Conservation (phyloP, 768 basidiomycete species). For the Naganishia vaughanmartiniae region DNA sequence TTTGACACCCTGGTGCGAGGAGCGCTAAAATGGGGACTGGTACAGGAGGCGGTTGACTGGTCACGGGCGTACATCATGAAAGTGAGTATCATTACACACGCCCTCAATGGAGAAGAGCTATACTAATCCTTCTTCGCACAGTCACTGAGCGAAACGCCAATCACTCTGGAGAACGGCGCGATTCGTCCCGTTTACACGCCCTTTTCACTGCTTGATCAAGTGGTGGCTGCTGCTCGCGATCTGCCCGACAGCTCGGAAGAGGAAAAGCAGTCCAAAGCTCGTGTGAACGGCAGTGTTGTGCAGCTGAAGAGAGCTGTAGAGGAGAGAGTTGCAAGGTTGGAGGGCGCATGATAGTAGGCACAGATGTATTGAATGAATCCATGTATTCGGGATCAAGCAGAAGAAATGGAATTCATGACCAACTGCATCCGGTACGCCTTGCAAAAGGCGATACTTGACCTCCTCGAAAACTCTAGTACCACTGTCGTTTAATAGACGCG, state of each 20-base stretch:
- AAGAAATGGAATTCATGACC: no score
- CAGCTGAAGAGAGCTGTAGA: conserved; percentile 2
- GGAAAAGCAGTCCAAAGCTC: background rate
- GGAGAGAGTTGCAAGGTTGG: background rate
- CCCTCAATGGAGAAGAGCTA: background rate
- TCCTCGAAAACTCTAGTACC: no score
- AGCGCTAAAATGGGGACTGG: conserved; percentile 72
- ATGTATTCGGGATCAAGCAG: background rate
- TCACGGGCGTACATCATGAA: conserved; percentile 69
- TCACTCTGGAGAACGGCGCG: conserved; percentile 6
- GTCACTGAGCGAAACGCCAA: background rate
- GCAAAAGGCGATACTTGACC: no score
- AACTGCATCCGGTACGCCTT: no score
- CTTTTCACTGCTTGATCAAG: conserved; percentile 27
- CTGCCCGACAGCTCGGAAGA: background rate
- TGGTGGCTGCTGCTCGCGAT: conserved; percentile 19
- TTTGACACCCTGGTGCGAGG: conserved; percentile 74
- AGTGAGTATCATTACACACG: conserved; percentile 55
- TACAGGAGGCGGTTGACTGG: conserved; percentile 73
- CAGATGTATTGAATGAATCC: background rate
- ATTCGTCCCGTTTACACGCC: conserved; percentile 26
- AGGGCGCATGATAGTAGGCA: background rate
- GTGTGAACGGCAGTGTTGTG: background rate
- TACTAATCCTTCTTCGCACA: background rate
- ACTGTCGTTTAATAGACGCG: no score